Evolutionary conservation across 164 flowering plant genomes (phyloP).

Genomic region (Stephania japonica): DNA sequence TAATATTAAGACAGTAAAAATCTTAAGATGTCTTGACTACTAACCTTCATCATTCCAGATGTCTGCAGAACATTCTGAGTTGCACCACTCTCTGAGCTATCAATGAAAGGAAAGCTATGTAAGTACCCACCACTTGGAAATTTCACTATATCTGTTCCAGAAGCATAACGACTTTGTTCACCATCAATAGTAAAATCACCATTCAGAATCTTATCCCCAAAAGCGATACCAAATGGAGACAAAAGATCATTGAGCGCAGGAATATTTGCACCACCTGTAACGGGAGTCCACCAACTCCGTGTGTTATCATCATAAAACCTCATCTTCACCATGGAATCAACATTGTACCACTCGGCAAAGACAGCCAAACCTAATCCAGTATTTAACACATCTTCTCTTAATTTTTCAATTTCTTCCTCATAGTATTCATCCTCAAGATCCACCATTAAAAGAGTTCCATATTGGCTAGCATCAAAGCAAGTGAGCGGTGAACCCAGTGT

Average conservation of each 20-base stretch:
- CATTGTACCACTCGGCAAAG: conserved; percentile 98
- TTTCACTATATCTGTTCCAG: conserved; percentile 86
- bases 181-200: conserved; percentile 89
- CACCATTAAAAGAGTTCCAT: conserved; percentile 93
- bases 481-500: conserved; percentile 97
- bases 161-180: conserved; percentile 94
- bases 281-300: conserved; percentile 99
- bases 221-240: conserved; percentile 94
- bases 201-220: conserved; percentile 92
- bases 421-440: conserved; percentile 98
- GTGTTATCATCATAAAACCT: conserved; percentile 98
- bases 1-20: background rate
- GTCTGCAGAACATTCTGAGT: conserved; percentile 60
- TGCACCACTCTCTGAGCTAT: conserved; percentile 90
- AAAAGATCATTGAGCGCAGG: conserved; percentile 95
- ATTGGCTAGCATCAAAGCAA: conserved; percentile 96
- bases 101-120: conserved; percentile 79
- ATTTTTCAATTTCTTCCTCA: conserved; percentile 75
- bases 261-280: conserved; percentile 95
- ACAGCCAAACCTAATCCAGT: conserved; percentile 83
- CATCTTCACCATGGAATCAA: conserved; percentile 97
- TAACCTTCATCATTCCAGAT: conserved; percentile 68
- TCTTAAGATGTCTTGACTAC: conserved; percentile 5
- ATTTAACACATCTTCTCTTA: conserved; percentile 71
- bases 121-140: conserved; percentile 83